Evolutionary conservation across 2,329 filamentous ascomycete species (phyloP), one percentile per base, ranked within the genome.

Genomic region (Talaromyces sp.): DNA sequence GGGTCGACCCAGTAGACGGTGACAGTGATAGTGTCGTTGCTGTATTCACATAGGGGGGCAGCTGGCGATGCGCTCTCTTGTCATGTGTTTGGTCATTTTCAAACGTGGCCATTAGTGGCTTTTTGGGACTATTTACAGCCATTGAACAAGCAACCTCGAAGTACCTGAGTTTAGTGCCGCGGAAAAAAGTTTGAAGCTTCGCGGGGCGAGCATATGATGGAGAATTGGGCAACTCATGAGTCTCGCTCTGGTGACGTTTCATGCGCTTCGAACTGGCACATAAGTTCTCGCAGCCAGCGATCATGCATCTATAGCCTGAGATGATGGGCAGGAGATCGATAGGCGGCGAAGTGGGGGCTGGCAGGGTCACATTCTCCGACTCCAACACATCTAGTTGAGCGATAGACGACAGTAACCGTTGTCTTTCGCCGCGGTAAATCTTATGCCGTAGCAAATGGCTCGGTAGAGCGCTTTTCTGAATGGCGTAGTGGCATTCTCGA

Each of bases 401-500:
- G 10, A 61, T 58, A 2, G 56, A n/a, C 4, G 55, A 58, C n/a
- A 61, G n/a, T 3, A 61, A 1, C 3, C 10, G 30, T 6, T 58
- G 56, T 14, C 60, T 14, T 27, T 61, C 36, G 0, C 28, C 60
- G 14, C 60, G 55, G 30, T 61, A 61, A 16, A 61, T 58, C 47
- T 61, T 61, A 51, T 61, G 60, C 14, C 60, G 60, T 47, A 61
- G 30, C 12, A 61, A 30, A n/a, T 61, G 60, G 30, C 56, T 61
- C 9, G 23, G 27, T 7, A 61, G 34, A 30, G 60, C 60, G 36
- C 36, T 47, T n/a, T 61, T 61, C 34, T 61, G 60, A 51, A 61
- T 61, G 14, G 60, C 60, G 56, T 61, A 61, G 9, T 55, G 52
- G 56, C 60, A 61, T 55, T 61, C 50, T 5, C 50, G 56, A 50